Evolutionary conservation across 129 eudicot genomes (phyloP).

Genomic region (Artemisia argyi): DNA sequence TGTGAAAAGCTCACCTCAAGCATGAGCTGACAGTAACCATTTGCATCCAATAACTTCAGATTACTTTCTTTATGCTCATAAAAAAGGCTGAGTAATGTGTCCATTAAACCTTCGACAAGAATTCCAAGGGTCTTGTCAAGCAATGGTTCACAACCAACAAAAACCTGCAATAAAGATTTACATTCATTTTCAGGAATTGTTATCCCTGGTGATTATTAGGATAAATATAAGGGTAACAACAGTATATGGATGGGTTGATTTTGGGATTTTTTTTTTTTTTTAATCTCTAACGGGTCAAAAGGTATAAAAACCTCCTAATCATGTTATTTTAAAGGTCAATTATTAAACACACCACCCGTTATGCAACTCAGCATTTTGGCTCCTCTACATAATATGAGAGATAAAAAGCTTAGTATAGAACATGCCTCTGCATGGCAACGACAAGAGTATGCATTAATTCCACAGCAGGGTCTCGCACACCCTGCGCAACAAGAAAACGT

Average conservation of each 20-base stretch:
- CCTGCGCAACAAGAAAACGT: conserved; percentile 40
- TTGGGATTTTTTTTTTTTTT: too few relatives aligned
- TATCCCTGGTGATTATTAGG: too few relatives aligned
- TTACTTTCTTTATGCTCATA: conserved; percentile 62
- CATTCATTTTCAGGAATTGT: too few relatives aligned
- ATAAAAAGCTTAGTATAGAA: background rate
- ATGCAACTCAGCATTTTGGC: background rate
- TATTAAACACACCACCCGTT: background rate
- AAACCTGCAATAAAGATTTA: conserved; percentile 45
- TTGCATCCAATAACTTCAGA: conserved; percentile 75
- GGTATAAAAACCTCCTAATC: too few relatives aligned
- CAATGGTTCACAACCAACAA: conserved; percentile 86
- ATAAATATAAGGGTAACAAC: too few relatives aligned
- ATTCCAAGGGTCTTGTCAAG: conserved; percentile 91
- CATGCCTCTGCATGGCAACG: conserved; percentile 88
- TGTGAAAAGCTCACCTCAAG: conserved; percentile 67
- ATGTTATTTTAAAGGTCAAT: background rate
- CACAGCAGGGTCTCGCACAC: conserved; percentile 89
- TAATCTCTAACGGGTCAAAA: too few relatives aligned
- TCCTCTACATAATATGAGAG: background rate
- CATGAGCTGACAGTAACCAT: conserved; percentile 93
- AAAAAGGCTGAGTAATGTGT: conserved; percentile 78
- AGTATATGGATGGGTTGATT: too few relatives aligned
- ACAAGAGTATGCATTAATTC: conserved; percentile 82
- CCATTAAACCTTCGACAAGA: conserved; percentile 86